Evolutionary conservation across 2,329 filamentous ascomycete species (phyloP), one percentile per base, ranked within the genome.

Genomic region (Didymella segeticola): DNA sequence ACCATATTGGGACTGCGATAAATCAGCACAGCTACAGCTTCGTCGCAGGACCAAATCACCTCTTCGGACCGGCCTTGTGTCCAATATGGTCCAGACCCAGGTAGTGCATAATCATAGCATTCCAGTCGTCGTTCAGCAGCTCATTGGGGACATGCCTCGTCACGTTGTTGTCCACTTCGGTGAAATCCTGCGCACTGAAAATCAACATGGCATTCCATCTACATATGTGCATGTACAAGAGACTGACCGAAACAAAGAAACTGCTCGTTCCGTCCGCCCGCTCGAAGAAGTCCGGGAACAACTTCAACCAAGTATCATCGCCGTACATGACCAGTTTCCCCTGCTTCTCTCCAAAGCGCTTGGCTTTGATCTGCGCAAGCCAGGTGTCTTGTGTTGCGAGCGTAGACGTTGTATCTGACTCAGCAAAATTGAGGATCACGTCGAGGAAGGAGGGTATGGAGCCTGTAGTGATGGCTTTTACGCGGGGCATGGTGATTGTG

Each of bases 401-500:
- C 3, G 89, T 93, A 1, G 95, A 96, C 12, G 89, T 89, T 3
- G 91, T 93, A 72, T 99, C 95, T 15, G 88, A 92, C 76, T 99
- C 95, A 61, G 96, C 91, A 71, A 99, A 91, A 71, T 98, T 99
- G 54, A 99, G 83, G 57, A 99, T 96, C 14, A 97, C 89, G 74
- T 99, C 95, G 56, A 98, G 85, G 74, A 99, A 99, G 2, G 93
- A 98, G 3, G 95, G 95, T n/a, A 96, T 95, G 1, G 93, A 97
- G 57, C 95, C 95, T 1, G 95, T 98, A 1, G 95, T 99, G 60
- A 99, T 92, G 42, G 95, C 92, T 78, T 99, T 99, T 67, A 99
- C 87, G 58, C 93, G 88, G 34, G 95, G 95, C 95, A 99, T 98
- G 15, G 95, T 99, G 57, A 99, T 93, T 7, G 95, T 99, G 2